Evolutionary conservation across 331 rosid genomes (phyloP).

Genomic region (Saraca asoca): DNA sequence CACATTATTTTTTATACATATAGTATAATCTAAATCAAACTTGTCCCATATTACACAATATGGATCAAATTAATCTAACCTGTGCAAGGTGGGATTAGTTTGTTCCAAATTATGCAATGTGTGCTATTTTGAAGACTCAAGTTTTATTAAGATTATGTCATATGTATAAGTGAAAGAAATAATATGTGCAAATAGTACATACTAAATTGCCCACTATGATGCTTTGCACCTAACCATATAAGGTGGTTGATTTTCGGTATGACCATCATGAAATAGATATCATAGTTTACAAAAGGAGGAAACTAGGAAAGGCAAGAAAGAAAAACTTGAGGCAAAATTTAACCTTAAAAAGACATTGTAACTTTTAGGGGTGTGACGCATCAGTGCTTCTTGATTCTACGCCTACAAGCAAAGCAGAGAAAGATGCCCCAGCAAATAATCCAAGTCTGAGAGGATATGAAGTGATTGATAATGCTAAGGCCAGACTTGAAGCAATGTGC

Average conservation of each 20-base stretch:
- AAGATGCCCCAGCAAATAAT: slow-evolving; percentile 69
- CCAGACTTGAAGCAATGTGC: slow-evolving; percentile 68
- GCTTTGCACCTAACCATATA: not conserved
- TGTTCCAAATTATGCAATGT: too few relatives aligned
- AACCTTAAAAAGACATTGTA: slow-evolving; percentile 3
- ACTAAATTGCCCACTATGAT: not conserved
- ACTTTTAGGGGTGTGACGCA: slow-evolving; percentile 69
- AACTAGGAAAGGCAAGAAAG: not conserved
- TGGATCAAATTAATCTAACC: too few relatives aligned
- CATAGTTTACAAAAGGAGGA: not conserved
- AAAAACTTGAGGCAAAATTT: not conserved
- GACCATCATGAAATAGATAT: not conserved
- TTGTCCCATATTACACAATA: too few relatives aligned
- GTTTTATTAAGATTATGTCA: too few relatives aligned
- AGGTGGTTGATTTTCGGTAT: not conserved
- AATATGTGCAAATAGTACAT: too few relatives aligned
- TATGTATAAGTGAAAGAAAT: too few relatives aligned
- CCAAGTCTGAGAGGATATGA: slow-evolving; percentile 68
- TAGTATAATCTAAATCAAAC: too few relatives aligned
- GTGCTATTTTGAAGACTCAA: too few relatives aligned
- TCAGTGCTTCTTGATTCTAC: slow-evolving; percentile 73
- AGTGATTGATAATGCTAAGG: slow-evolving; percentile 69
- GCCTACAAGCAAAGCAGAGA: slow-evolving; percentile 62
- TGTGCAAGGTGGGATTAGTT: too few relatives aligned
- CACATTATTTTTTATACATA: too few relatives aligned